Percentiles rank a stretch among this genome's conserved stretches.
These are phyloP conservation scores for Castanospermum australe DNA, from an alignment of 306 rosid genomes.

Conservation along the genomic window DNA sequence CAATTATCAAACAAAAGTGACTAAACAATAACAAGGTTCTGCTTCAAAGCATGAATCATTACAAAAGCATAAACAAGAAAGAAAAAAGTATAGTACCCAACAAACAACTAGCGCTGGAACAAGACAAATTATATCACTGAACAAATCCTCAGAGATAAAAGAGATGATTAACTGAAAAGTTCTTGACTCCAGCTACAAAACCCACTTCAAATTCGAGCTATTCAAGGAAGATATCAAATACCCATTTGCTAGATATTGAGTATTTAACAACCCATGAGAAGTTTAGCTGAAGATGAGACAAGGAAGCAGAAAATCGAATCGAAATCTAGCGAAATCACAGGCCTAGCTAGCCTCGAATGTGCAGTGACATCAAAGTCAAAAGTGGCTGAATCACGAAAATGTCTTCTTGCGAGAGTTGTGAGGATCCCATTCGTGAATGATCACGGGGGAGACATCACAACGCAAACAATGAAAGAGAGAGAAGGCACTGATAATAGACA, in stretches of 20 bases:
- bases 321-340: background rate
- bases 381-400: slow-evolving; percentile 28
- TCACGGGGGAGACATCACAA: slow-evolving; percentile 39
- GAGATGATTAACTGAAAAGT: slow-evolving; percentile 9
- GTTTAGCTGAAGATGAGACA: slow-evolving; percentile 10
- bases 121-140: background rate
- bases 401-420: slow-evolving; percentile 26
- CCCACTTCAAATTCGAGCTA: background rate
- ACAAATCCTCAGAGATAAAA: slow-evolving; percentile 5
- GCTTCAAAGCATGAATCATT: slow-evolving; percentile 10
- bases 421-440: slow-evolving; percentile 30
- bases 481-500: slow-evolving; percentile 33
- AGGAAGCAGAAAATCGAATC: slow-evolving; percentile 33
- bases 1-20: slow-evolving; percentile 24
- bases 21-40: no score
- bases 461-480: no score
- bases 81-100: slow-evolving; percentile 37
- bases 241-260: slow-evolving; percentile 16
- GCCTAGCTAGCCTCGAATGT: background rate
- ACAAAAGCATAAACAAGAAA: slow-evolving; percentile 19
- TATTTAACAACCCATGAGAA: background rate
- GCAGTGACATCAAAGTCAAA: background rate
- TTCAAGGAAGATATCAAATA: slow-evolving; percentile 28
- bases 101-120: slow-evolving; percentile 26
- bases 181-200: slow-evolving; percentile 4